A percentile compares a stretch with the other conserved stretches of the same genome.
These are phyloP conservation scores for Fusarium sacchari DNA, from an alignment of 2,329 filamentous ascomycete genomes.

Conservation along the genomic window DNA sequence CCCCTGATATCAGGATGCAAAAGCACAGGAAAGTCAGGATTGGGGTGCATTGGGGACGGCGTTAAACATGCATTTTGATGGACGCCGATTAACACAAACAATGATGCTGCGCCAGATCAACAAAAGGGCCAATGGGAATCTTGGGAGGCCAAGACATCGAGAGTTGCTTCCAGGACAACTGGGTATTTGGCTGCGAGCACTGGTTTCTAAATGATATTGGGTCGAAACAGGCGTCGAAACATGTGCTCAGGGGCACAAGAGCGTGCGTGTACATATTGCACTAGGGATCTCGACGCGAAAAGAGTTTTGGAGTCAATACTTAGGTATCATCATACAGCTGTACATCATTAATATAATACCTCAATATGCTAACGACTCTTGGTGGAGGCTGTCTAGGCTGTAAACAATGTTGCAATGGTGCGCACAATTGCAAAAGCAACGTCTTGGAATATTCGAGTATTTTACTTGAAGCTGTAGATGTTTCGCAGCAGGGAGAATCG, in stretches of 20 bases:
- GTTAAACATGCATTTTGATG: slow-evolving; percentile 19
- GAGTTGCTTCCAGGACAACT: background rate
- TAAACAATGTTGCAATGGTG: background rate
- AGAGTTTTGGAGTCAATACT: background rate
- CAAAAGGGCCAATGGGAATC: background rate
- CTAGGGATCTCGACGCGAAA: background rate
- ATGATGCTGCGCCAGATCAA: background rate
- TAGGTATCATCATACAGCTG: background rate
- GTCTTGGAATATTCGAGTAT: background rate
- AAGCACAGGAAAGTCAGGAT: background rate
- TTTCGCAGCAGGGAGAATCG: slow-evolving; percentile 12
- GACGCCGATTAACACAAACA: background rate
- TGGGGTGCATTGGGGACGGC: slow-evolving; percentile 1
- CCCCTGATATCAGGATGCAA: background rate
- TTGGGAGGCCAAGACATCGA: background rate
- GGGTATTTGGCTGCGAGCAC: slow-evolving; percentile 1
- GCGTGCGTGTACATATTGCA: background rate
- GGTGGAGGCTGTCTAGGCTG: background rate
- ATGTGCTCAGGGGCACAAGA: background rate
- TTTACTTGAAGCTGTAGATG: slow-evolving; percentile 17
- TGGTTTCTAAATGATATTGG: background rate
- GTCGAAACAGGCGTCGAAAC: background rate
- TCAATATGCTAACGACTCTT: background rate
- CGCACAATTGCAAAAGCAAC: background rate
- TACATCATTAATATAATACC: background rate